Percentiles rank a stretch among this genome's conserved stretches.
Evolutionary conservation across 2,329 filamentous ascomycete genomes (phyloP).

Genomic region (Fusarium verticillioides): DNA sequence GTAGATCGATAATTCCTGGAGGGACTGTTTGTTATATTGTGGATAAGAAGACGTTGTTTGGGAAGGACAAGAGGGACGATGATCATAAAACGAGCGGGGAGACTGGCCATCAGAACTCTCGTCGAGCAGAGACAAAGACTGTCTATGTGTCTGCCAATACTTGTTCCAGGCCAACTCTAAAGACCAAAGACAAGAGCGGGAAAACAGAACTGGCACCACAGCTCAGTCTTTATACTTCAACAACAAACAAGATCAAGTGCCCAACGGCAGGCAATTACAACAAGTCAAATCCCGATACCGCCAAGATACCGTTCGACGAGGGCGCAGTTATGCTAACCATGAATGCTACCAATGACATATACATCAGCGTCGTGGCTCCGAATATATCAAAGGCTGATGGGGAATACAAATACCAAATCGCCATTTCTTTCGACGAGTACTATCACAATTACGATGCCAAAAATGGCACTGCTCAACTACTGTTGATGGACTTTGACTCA

Average conservation of each 20-base stretch:
- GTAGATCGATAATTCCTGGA: conserved; percentile 71
- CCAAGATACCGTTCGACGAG: conserved; percentile 64
- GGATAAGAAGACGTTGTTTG: conserved; percentile 45
- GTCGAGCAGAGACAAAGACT: conserved; percentile 51
- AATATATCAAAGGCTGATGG: conserved; percentile 71
- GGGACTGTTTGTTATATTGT: conserved; percentile 61
- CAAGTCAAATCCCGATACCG: conserved; percentile 28
- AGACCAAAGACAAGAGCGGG: conserved; percentile 25
- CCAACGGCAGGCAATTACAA: conserved; percentile 38
- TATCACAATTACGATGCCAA: conserved; percentile 73
- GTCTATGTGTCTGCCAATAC: conserved; percentile 89
- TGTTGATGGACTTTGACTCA: conserved; percentile 87
- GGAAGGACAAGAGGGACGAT: conserved; percentile 29
- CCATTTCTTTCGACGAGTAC: conserved; percentile 80
- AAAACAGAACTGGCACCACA: conserved; percentile 66
- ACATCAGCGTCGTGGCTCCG: conserved; percentile 79
- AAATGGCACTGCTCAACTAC: conserved; percentile 63
- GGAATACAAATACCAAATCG: conserved; percentile 82
- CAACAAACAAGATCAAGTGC: conserved; percentile 48
- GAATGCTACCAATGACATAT: conserved; percentile 74
- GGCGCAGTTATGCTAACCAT: conserved; percentile 76
- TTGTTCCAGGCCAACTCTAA: conserved; percentile 76
- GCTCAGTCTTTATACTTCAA: conserved; percentile 81
- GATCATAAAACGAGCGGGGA: conserved; percentile 20
- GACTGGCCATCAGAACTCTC: conserved; percentile 23